Evolutionary conservation across 192 early-diverging fungal genomes (phyloP).

Genomic region (Coemansia reversa): DNA sequence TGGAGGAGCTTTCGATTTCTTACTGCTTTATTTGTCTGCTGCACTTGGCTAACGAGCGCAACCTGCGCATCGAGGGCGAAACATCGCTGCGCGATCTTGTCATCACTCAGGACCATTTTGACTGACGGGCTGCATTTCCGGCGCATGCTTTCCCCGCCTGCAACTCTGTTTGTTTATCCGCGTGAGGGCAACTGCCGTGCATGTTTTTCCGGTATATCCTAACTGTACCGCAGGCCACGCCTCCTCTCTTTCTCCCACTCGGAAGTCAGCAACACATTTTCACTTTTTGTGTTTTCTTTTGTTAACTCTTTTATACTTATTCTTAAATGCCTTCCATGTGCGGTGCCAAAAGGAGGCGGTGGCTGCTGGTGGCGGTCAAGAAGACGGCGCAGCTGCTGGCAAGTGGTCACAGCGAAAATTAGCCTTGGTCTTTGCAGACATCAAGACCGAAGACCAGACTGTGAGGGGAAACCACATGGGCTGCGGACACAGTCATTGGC

Average conservation of each 20-base stretch:
- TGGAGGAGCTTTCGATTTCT: conserved; percentile 91
- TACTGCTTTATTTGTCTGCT: conserved; percentile 97
- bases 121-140: conserved; percentile 19
- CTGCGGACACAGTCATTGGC: neutral
- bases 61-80: conserved; percentile 64
- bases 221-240: neutral
- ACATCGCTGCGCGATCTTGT: conserved; percentile 51
- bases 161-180: neutral
- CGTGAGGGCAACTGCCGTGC: neutral
- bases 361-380: neutral
- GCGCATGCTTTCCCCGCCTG: neutral
- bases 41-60: conserved; percentile 94
- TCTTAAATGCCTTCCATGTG: neutral
- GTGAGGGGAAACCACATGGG: neutral
- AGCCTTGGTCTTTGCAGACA: neutral
- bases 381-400: neutral
- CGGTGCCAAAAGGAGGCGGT: neutral
- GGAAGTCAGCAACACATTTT: neutral
- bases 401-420: neutral
- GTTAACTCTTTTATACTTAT: neutral
- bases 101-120: conserved; percentile 51
- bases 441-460: neutral
- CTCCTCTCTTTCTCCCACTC: neutral
- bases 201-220: conserved; percentile 7
- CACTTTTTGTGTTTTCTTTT: conserved; percentile 5